These are phyloP conservation scores for Senna siamea DNA, from an alignment of 306 rosid genomes.

Conservation along the genomic window DNA sequence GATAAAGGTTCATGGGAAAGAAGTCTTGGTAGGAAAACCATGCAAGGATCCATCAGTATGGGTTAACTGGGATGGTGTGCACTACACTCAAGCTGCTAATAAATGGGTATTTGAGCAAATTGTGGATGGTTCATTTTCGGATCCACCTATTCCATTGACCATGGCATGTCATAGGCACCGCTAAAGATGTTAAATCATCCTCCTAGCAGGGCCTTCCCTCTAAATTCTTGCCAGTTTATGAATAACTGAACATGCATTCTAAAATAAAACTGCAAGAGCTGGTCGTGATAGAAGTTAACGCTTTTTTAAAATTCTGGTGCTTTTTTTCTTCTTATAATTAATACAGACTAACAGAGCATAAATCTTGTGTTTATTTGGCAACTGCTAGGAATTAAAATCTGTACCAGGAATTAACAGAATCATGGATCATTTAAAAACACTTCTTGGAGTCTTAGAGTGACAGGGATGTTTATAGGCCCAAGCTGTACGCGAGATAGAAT, in stretches of 20 bases:
- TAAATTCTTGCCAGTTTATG: not conserved
- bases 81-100: slow-evolving; percentile 79
- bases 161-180: slow-evolving; percentile 57
- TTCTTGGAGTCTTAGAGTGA: not conserved
- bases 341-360: no score
- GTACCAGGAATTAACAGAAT: not conserved
- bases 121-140: slow-evolving; percentile 65
- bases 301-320: no score
- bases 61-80: slow-evolving; percentile 83
- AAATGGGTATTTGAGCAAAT: slow-evolving; percentile 66
- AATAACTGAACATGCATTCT: not conserved
- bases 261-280: not conserved
- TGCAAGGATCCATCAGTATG: slow-evolving; percentile 65
- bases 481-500: no score
- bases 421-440: not conserved
- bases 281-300: no score
- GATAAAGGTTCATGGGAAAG: slow-evolving; percentile 52
- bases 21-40: slow-evolving; percentile 56
- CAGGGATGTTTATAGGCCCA: not conserved
- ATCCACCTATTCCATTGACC: slow-evolving; percentile 72
- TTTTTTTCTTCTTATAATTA: no score
- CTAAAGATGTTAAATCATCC: not conserved
- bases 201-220: not conserved
- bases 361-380: no score
- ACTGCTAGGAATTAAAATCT: not conserved